These are phyloP conservation scores for Pseudogymnoascus sp. DNA, from an alignment of 2,329 filamentous ascomycete genomes.

Conservation along the genomic window DNA sequence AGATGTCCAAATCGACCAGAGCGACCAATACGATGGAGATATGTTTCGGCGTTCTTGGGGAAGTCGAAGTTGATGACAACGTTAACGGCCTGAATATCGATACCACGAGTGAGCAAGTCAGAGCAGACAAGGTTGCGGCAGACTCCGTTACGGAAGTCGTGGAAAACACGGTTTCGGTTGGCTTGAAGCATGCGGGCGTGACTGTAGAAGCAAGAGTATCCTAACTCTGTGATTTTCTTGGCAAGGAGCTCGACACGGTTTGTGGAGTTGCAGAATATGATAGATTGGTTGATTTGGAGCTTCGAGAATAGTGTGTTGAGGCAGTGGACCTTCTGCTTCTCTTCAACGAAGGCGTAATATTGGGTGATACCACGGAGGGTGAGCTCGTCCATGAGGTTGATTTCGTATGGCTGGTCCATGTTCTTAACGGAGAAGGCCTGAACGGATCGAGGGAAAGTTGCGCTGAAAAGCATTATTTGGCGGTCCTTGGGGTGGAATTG, in stretches of 20 bases:
- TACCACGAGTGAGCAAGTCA: conserved; percentile 93
- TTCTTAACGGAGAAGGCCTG: conserved; percentile 98
- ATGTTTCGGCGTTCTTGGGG: conserved; percentile 98
- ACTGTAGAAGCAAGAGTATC: conserved; percentile 99
- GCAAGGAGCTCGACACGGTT: conserved; percentile 95
- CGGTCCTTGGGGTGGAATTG: conserved; percentile 95
- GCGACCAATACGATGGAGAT: conserved; percentile 94
- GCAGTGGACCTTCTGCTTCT: conserved; percentile 99
- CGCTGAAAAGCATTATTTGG: conserved; percentile 98
- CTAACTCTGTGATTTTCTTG: conserved; percentile 98
- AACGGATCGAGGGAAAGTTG: conserved; percentile 93
- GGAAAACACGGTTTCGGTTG: conserved; percentile 95
- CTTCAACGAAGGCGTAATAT: conserved; percentile 98
- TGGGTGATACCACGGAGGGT: conserved; percentile 97
- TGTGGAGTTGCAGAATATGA: conserved; percentile 99
- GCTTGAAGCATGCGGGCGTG: conserved; percentile 97
- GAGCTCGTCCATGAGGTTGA: conserved; percentile 99
- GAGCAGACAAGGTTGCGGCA: conserved; percentile 98
- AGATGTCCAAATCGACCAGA: conserved; percentile 95
- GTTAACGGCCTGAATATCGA: conserved; percentile 98
- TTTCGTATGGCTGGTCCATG: conserved; percentile 93
- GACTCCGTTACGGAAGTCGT: conserved; percentile 96
- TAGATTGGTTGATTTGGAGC: conserved; percentile 98
- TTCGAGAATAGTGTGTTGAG: conserved; percentile 98
- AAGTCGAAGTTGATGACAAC: conserved; percentile 99